Conservation (phyloP, 2,329 filamentous ascomycete genomes). For the Fusarium solani-melongenae region DNA sequence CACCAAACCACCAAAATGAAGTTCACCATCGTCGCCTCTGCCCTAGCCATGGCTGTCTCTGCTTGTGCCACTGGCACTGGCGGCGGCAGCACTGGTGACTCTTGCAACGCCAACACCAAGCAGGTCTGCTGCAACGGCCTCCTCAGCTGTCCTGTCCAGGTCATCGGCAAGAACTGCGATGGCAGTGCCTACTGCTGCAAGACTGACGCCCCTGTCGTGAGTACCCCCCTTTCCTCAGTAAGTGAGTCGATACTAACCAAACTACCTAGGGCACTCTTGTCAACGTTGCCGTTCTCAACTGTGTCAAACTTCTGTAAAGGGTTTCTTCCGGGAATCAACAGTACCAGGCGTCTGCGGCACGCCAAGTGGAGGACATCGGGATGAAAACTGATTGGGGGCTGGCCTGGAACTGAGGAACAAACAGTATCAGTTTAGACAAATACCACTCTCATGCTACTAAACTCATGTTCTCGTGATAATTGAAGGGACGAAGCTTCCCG, state of each 20-base stretch:
- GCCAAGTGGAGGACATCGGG: not conserved
- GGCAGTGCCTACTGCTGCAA: not conserved
- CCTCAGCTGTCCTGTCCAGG: not conserved
- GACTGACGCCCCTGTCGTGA: not conserved
- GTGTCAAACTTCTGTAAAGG: not conserved
- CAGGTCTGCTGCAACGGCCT: constrained; percentile 5
- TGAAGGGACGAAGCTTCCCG: not conserved
- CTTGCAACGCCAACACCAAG: not conserved
- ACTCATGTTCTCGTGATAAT: not conserved
- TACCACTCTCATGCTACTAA: not conserved
- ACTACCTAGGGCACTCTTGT: not conserved
- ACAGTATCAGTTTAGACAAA: not conserved
- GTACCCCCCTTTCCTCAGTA: not conserved
- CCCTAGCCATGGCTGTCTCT: not conserved
- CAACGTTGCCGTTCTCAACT: not conserved
- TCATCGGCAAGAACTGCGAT: not conserved
- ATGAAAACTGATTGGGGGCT: not conserved
- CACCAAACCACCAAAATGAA: not conserved
- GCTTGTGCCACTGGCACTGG: not conserved
- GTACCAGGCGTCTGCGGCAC: not conserved
- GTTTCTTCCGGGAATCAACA: not conserved
- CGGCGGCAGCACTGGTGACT: not conserved
- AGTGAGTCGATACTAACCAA: not conserved
- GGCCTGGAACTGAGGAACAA: not conserved
- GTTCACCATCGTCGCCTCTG: not conserved